phyloP scores from a whole-genome alignment of 1,284 basidiomycete genomes.

The Amylostereum chailletii region DNA sequence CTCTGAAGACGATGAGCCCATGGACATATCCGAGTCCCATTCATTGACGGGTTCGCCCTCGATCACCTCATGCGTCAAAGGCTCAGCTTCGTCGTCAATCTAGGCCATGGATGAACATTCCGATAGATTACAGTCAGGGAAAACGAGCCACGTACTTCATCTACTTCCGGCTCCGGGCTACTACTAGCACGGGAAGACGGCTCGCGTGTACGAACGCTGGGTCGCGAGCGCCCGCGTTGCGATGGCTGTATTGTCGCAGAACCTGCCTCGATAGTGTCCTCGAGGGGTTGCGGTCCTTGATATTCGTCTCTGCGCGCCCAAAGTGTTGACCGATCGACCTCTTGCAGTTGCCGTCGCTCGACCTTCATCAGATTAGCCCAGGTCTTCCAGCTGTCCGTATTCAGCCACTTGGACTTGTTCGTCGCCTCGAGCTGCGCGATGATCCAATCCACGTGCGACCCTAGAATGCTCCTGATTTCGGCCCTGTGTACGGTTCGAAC shows the following conservation, averaged over 20 bases:
- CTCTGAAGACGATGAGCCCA: too few species aligned
- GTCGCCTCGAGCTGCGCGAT: slow-evolving; percentile 1
- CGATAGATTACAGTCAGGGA: too few species aligned
- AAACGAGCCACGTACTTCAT: too few species aligned
- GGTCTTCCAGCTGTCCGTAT: slow-evolving; percentile 3
- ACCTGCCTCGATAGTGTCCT: background rate
- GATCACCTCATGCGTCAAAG: too few species aligned
- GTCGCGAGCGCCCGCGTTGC: background rate
- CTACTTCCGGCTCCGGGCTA: too few species aligned
- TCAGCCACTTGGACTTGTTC: slow-evolving; percentile 2
- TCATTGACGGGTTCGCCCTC: too few species aligned
- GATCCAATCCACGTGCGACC: slow-evolving; percentile 10
- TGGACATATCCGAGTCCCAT: too few species aligned
- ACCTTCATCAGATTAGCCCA: background rate
- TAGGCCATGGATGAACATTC: too few species aligned
- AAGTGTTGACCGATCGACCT: background rate
- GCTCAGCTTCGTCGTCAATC: too few species aligned
- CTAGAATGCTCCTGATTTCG: slow-evolving; percentile 9
- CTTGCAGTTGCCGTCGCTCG: background rate
- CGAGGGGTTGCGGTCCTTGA: background rate
- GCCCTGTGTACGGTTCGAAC: slow-evolving; percentile 9
- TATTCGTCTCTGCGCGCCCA: background rate
- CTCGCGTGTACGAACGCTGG: too few species aligned
- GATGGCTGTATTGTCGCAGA: background rate
- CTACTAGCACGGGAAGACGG: too few species aligned